These are phyloP conservation scores for Heliamphora exappendiculata DNA, from an alignment of 148 eudicot genomes.

Conservation along the genomic window DNA sequence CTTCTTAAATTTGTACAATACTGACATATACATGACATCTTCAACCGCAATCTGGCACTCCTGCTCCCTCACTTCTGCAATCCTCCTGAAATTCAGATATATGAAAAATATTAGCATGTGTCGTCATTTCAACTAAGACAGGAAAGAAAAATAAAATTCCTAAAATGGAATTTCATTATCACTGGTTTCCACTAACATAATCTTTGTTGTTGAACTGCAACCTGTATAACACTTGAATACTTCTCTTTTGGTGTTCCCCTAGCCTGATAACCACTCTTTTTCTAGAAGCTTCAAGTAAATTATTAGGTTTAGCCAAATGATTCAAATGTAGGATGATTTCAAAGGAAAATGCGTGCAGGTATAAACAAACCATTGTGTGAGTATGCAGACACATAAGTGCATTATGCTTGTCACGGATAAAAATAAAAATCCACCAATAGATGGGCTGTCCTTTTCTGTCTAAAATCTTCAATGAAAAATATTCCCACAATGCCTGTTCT, in stretches of 20 bases:
- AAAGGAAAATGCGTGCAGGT: background rate
- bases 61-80: slow-evolving; percentile 54
- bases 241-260: background rate
- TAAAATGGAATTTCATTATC: background rate
- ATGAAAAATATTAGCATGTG: too few species aligned
- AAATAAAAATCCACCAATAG: background rate
- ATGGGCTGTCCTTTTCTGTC: background rate
- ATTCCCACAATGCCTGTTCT: background rate
- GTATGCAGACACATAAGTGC: background rate
- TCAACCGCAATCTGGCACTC: slow-evolving; percentile 58
- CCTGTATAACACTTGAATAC: background rate
- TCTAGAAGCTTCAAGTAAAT: background rate
- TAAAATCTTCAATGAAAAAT: background rate
- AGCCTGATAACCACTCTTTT: background rate
- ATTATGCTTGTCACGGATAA: too few species aligned
- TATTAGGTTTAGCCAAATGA: too few species aligned
- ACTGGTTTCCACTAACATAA: background rate
- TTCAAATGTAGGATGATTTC: background rate
- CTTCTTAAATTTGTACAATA: slow-evolving; percentile 52
- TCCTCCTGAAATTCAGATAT: slow-evolving; percentile 54
- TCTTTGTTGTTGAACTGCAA: background rate
- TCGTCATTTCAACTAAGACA: background rate
- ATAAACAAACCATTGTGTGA: background rate
- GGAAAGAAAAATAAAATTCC: background rate
- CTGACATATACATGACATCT: slow-evolving; percentile 64